Base-by-base conservation (phyloP, 148 eudicot genomes). In the Agrostemma githago region DNA sequence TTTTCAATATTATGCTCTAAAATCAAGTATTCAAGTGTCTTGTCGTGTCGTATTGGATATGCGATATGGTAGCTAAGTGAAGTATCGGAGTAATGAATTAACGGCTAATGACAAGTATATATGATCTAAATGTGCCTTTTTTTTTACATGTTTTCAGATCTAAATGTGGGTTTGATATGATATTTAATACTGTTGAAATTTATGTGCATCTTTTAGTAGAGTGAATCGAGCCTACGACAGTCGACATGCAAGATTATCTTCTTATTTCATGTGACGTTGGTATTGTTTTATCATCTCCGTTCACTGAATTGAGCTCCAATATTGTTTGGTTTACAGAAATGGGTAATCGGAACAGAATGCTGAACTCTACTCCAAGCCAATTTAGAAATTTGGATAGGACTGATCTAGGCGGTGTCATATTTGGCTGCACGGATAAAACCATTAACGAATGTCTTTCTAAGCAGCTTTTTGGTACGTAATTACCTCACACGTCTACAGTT, bases 401-500 rank as follows among this genome's bases (percentile, higher is more conserved):
- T 63, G 76, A 85, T 4, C 88, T 94, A 56, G 97, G 92, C 9
- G 93, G 96, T 26, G 92, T 91, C 40, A 83, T 94, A 77, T 94
- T 89, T 84, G 96, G 97, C 73, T 84, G 90, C 89, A 91, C 85
- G 19, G 77, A 80, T 12, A 70, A 21, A 65, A 91, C 96, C 34
- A 83, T 85, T 15, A 61, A 82, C 40, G 96, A 91, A 82, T 91
- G 98, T 79, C 90, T 88, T 54, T 43, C 62, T 19, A 91, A 87
- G 73, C 90, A 94, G 78, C 87, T 94, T 8, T 91, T 94, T 68
- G 97, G 97, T 94, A 53, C 75, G 97, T 85, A 70, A 44, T 69
- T 66, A 53, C 46, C 9, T 58, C 60, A 17, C 51, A 43, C 17
- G 9, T 60, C 20, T 67, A 1, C 75, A 14, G 69, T n/a, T 67